Base-by-base conservation (phyloP, 768 basidiomycete species). In the Macrocybe gigantea region DNA sequence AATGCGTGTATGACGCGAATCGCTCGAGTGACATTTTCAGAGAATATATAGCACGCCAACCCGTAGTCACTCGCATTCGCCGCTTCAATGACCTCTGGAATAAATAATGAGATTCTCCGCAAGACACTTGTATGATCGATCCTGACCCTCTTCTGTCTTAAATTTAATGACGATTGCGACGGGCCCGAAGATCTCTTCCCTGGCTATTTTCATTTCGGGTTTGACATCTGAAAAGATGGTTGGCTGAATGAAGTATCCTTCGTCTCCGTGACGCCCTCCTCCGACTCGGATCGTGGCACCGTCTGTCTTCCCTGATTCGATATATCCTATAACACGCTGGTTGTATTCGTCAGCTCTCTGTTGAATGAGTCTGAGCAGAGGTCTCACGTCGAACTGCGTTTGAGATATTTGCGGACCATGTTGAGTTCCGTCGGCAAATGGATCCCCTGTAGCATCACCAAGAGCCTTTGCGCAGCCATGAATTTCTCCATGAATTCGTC, bases 391-490 rank as follows among this genome's bases (percentile, higher is more conserved):
- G 56, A 69, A 84, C 57, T 89, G 87, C 31, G 67, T 57, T 63
- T 88, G 66, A 0, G 83, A 85, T 34, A 85, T 78, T 62, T 85
- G 77, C 0, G 88, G 87, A 12, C 88, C 88, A 51, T 85, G 83
- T 61, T 73, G 72, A 12, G 73, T 75, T 8, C 70, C 74, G 0
- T 59, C 52, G 2, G 56, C 52, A 64, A 88, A 87, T 6, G 86
- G 85, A 57, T 83, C 77, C n/a, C 86, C 88, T 44, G 85, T 49
- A 6, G 45, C 48, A 38, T 15, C 66, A 58, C 76, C 75, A 55
- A 83, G 60, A 0, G 54, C 55, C 58, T 70, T 64, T 45, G 79
- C 67, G 74, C 66, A 35, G 64, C 70, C 0, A 72, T 70, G 63
- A 86, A 83, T 44, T 64, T 70, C 43, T 65, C 59, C 46, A 92